phyloP scores from a whole-genome alignment of 495 filamentous ascomycete species.

The Niebla homalea region DNA sequence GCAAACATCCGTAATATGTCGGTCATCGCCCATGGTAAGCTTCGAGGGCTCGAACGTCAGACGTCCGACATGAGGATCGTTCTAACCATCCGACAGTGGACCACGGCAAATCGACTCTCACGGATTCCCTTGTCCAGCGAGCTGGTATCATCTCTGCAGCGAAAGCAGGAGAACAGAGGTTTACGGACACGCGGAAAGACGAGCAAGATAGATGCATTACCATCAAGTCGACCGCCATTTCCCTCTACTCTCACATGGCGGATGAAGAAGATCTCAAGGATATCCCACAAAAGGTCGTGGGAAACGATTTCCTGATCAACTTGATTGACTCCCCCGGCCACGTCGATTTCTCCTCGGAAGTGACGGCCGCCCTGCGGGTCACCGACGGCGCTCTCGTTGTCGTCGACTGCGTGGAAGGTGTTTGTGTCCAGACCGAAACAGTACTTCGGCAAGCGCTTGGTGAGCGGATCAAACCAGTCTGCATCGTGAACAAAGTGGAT shows the following conservation, averaged over 20 bases:
- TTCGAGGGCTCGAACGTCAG: not conserved
- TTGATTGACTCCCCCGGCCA: conserved; percentile 99
- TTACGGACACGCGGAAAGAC: conserved; percentile 92
- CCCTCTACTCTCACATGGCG: conserved; percentile 76
- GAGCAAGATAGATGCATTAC: conserved; percentile 99
- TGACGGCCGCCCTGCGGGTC: conserved; percentile 98
- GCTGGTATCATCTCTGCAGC: conserved; percentile 99
- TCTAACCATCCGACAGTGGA: conserved; percentile 48
- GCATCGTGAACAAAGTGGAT: conserved; percentile 99
- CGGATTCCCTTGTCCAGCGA: conserved; percentile 96
- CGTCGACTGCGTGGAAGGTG: conserved; percentile 98
- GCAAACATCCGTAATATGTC: conserved; percentile 99
- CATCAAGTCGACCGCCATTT: conserved; percentile 99
- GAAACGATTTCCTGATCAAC: conserved; percentile 98
- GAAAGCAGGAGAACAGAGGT: conserved; percentile 89
- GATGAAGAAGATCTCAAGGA: conserved; percentile 89
- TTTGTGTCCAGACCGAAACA: conserved; percentile 99
- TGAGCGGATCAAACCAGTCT: conserved; percentile 99
- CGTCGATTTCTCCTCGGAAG: conserved; percentile 99
- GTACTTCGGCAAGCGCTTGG: conserved; percentile 97
- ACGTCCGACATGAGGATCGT: not conserved
- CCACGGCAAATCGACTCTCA: conserved; percentile 98
- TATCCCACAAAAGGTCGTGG: conserved; percentile 74
- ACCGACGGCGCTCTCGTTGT: conserved; percentile 99
- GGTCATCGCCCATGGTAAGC: conserved; percentile 94